Evolutionary conservation across 2,329 filamentous ascomycete species (phyloP), one percentile per base, ranked within the genome.

Genomic region (Fusarium solani-melongenae): DNA sequence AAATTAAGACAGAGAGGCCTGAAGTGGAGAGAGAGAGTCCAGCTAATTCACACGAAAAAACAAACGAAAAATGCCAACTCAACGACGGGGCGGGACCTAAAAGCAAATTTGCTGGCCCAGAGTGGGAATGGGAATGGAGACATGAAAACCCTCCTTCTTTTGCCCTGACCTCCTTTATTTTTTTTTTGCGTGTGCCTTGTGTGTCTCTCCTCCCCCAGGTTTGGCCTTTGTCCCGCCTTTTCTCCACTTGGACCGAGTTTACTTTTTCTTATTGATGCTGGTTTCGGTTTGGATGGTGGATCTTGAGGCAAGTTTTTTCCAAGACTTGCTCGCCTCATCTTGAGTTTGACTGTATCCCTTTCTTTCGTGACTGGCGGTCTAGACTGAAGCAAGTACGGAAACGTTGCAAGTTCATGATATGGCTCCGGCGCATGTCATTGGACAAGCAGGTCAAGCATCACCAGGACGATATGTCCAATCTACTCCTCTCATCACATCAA

Each of bases 91-190:
- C n/a, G n/a, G 61, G 15, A 57, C 17, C 17, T 6, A 46, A 39
- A n/a, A 27, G 31, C 55, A 44, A 61, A 36, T 61, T 60, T 61
- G 31, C 58, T 22, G 41, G 60, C 24, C 60, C 12, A 46, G 44
- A 69, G 71, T 72, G 59, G 62, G 60, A 71, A 59, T 55, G 55
- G 56, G 44, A 68, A 71, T 62, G 60, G 59, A 64, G 51, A 59
- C 64, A 72, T 62, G 3, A 36, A 36, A 55, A 27, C 67, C 38
- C 22, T 12, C 33, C 53, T 22, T 34, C 15, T 46, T 31, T 29
- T 53, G 15, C 24, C 24, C 17, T 53, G 15, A 33, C 20, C 10
- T 60, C 41, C n/a, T 55, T 34, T 49, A 33, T 58, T 56, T 67
- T 73, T n/a, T 58, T 56, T 67, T 73, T n/a, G 15, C 15, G 12